Conservation (phyloP, 176 grass and related monocot genomes). For the Aegilops speltoides region DNA sequence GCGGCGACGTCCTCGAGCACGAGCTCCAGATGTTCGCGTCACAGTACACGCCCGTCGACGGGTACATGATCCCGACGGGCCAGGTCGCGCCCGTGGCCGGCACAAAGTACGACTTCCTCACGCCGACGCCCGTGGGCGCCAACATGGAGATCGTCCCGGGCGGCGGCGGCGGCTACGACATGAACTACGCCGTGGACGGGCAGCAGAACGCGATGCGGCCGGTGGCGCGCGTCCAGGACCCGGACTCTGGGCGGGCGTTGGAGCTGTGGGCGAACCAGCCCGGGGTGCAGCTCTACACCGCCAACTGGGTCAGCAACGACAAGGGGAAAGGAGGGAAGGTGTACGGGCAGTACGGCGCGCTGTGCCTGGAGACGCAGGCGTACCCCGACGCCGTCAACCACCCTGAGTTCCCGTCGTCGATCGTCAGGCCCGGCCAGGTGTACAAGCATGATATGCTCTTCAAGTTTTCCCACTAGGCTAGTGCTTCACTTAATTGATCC, state of each 20-base stretch:
- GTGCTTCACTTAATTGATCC: not conserved
- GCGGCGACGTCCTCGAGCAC: not conserved
- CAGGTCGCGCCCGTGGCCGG: constrained; percentile 36
- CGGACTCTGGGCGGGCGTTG: constrained; percentile 34
- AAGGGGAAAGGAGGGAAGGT: constrained; percentile 56
- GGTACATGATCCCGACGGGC: not conserved
- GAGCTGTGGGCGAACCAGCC: constrained; percentile 83
- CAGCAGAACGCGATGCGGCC: constrained; percentile 15
- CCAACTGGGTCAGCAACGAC: constrained; percentile 35
- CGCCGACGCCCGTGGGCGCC: constrained; percentile 31
- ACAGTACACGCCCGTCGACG: not conserved
- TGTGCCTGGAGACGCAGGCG: constrained; percentile 90
- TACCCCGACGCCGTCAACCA: constrained; percentile 84
- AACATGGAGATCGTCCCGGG: constrained; percentile 33
- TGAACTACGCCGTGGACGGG: constrained; percentile 55
- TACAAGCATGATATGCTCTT: constrained; percentile 70
- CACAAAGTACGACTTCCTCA: constrained; percentile 58
- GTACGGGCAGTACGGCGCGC: constrained; percentile 45
- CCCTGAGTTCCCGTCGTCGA: constrained; percentile 65
- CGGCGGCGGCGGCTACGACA: constrained; percentile 52
- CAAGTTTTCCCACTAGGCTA: constrained; percentile 24
- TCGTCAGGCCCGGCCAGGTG: constrained; percentile 49
- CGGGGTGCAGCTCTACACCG: constrained; percentile 88
- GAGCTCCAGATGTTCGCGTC: not conserved
- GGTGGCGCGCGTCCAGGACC: constrained; percentile 30